Conservation (phyloP, 2,329 filamentous ascomycete species). For the Alternaria sp. region DNA sequence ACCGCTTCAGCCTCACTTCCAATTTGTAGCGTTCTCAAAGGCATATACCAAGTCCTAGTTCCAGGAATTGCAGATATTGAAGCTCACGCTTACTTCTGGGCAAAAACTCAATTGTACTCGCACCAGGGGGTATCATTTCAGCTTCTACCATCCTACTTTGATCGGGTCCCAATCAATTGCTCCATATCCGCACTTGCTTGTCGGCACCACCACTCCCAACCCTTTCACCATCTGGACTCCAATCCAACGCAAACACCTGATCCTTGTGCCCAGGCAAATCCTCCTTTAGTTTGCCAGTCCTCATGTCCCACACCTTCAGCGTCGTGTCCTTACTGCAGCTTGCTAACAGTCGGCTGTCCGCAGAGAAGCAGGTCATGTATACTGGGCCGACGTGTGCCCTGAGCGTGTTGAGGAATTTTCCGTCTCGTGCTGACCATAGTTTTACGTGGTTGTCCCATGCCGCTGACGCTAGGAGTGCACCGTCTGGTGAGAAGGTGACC, state of each 20-base stretch:
- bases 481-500: slow-evolving; percentile 92
- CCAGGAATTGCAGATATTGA: neutral
- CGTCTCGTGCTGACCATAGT: slow-evolving; percentile 82
- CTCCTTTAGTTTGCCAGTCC: slow-evolving; percentile 79
- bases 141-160: slow-evolving; percentile 4
- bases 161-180: slow-evolving; percentile 55
- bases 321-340: slow-evolving; percentile 92
- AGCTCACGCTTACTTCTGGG: neutral
- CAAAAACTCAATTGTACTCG: neutral
- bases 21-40: neutral
- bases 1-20: slow-evolving; percentile 1
- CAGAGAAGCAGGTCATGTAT: slow-evolving; percentile 91
- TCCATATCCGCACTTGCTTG: slow-evolving; percentile 74
- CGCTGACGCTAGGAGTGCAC: slow-evolving; percentile 83
- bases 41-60: neutral
- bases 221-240: slow-evolving; percentile 88
- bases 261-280: slow-evolving; percentile 92
- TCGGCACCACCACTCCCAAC: slow-evolving; percentile 95
- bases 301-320: slow-evolving; percentile 92
- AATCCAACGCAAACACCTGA: slow-evolving; percentile 93
- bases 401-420: slow-evolving; percentile 83
- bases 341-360: slow-evolving; percentile 88
- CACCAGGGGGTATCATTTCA: slow-evolving; percentile 21
- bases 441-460: slow-evolving; percentile 96
- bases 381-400: slow-evolving; percentile 90